Evolutionary conservation across 2,329 filamentous ascomycete species (phyloP).

Genomic region (Ceratocystis diversiconidia): DNA sequence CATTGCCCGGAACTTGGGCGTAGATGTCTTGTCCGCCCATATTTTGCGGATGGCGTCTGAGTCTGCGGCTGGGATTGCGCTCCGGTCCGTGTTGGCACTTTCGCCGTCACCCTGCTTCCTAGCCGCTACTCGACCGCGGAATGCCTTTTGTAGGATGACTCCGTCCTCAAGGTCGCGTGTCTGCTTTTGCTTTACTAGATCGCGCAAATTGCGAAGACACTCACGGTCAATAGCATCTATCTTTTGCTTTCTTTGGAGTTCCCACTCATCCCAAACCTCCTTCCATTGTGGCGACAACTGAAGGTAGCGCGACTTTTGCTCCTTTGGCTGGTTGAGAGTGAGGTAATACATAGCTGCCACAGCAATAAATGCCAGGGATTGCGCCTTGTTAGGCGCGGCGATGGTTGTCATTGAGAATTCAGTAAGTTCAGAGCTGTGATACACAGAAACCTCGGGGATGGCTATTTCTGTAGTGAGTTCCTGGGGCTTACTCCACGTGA

Average conservation of each 20-base stretch:
- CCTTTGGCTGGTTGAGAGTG: slow-evolving; percentile 62
- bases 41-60: slow-evolving; percentile 41
- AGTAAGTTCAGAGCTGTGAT: slow-evolving; percentile 33
- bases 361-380: slow-evolving; percentile 78
- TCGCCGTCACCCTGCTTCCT: slow-evolving; percentile 33
- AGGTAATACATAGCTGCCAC: slow-evolving; percentile 70
- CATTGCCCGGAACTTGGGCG: slow-evolving; percentile 62
- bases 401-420: slow-evolving; percentile 60
- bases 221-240: slow-evolving; percentile 56
- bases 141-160: slow-evolving; percentile 63
- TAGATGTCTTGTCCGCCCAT: slow-evolving; percentile 43
- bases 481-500: slow-evolving; percentile 68
- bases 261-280: slow-evolving; percentile 71
- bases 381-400: slow-evolving; percentile 58
- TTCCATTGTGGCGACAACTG: slow-evolving; percentile 68
- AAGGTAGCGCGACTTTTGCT: slow-evolving; percentile 64
- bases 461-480: slow-evolving; percentile 32
- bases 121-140: slow-evolving; percentile 44
- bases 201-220: slow-evolving; percentile 51
- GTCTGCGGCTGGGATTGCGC: slow-evolving; percentile 27
- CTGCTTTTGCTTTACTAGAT: slow-evolving; percentile 52
- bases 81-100: slow-evolving; percentile 33
- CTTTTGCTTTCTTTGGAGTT: slow-evolving; percentile 53
- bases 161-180: slow-evolving; percentile 59
- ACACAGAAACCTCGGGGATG: slow-evolving; percentile 25